Conservation (phyloP, 495 filamentous ascomycete species). For the Cercophora samala region DNA sequence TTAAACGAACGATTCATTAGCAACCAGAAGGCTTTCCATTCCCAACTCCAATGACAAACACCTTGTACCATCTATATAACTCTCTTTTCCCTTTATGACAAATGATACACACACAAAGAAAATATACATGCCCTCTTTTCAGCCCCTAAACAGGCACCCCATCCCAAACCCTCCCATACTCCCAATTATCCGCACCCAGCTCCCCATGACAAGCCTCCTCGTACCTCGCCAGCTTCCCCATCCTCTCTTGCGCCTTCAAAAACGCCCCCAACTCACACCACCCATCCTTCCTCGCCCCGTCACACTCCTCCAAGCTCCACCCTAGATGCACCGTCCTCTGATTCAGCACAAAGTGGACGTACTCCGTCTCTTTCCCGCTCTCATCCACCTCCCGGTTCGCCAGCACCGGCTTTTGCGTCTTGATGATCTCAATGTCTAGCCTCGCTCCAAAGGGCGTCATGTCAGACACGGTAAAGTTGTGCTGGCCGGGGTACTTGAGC, state of each 20-base stretch:
- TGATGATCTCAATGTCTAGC: conserved; percentile 63
- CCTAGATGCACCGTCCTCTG: conserved; percentile 61
- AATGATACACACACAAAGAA: no score
- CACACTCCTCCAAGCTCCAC: conserved; percentile 55
- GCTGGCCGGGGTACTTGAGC: conserved; percentile 41
- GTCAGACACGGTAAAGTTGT: conserved; percentile 53
- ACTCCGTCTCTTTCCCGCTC: conserved; percentile 44
- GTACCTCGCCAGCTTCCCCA: conserved; percentile 46
- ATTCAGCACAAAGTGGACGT: conserved; percentile 64
- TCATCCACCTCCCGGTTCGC: conserved; percentile 40
- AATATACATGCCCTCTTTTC: no score
- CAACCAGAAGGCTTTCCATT: no score
- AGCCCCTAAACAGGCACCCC: conserved; percentile 13
- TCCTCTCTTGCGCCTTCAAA: conserved; percentile 47
- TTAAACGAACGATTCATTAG: no score
- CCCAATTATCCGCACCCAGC: conserved; percentile 29
- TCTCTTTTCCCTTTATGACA: no score
- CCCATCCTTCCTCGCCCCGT: conserved; percentile 52
- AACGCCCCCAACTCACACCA: conserved; percentile 63
- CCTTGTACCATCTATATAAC: no score
- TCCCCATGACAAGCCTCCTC: conserved; percentile 55
- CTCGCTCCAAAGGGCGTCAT: conserved; percentile 59
- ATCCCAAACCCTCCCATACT: conserved; percentile 35
- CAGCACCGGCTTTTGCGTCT: conserved; percentile 50
- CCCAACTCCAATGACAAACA: no score